Evolutionary conservation across 345 rosid genomes (phyloP), one percentile per base, ranked within the genome.

Genomic region (Ceriops zippeliana): DNA sequence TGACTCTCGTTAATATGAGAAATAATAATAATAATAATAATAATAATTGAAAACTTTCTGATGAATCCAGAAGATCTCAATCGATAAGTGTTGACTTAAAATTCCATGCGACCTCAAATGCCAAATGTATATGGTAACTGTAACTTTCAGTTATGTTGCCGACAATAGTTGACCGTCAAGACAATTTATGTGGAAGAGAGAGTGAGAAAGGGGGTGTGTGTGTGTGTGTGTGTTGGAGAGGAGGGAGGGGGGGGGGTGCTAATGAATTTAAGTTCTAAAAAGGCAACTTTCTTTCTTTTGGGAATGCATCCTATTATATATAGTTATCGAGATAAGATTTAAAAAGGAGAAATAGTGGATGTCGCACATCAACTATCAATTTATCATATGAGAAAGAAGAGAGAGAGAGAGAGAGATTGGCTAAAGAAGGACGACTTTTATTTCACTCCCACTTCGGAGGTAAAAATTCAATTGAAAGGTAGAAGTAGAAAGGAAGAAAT

Each of bases 401-500:
- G 37, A n/a, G 22, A 20, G n/a, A 5, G 46, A 60, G 37, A 28
- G 16, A 20, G n/a, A 5, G 6, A n/a, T 37, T 20, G 19, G 19
- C 38, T 38, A 47, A 15, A 26, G 21, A 53, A 11, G 32, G 66
- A 17, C 16, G 3, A 31, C 8, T 10, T 49, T 31, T 27, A 8
- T 10, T 27, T 47, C 28, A 7, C 27, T 75, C 62, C 61, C 61
- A 66, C 67, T 69, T 20, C 69, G 61, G 35, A 57, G 77, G 69
- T 72, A 66, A 76, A 72, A 21, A 65, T 67, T 67, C 75, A 73
- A 66, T 76, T 66, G 38, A 61, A 13, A 6, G 24, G 52, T 53
- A 13, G 46, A 60, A 75, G 74, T 72, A 66, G 66, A 75, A 73
- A 75, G 62, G 53, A 42, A 71, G 75, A 6, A 68, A 79, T 72